Evolutionary conservation across 192 early-diverging fungal genomes (phyloP).

Genomic region (Umbelopsis vinacea): DNA sequence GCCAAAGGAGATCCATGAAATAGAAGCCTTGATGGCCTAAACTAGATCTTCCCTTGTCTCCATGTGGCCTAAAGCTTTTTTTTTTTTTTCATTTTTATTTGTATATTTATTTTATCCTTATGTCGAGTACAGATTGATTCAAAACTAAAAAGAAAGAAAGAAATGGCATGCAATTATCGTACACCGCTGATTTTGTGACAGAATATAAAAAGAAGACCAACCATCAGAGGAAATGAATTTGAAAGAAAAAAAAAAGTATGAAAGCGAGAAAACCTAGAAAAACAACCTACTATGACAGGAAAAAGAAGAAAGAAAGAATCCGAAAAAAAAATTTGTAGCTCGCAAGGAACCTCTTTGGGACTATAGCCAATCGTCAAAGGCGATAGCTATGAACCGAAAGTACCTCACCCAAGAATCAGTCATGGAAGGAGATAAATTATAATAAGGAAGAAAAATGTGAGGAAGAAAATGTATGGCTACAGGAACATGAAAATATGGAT

Average conservation of each 20-base stretch:
- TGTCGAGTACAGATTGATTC: conserved; percentile 22
- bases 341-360: neutral
- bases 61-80: neutral
- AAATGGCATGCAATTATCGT: conserved; percentile 26
- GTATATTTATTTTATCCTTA: conserved; percentile 7
- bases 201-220: conserved; percentile 10
- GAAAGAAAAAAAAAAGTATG: neutral
- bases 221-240: conserved; percentile 18
- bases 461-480: conserved; percentile 19
- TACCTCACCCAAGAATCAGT: neutral
- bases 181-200: conserved; percentile 21
- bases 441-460: neutral
- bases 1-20: conserved; percentile 73
- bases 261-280: conserved; percentile 7
- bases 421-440: conserved; percentile 22
- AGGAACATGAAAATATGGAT: conserved; percentile 18
- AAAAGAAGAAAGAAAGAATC: neutral
- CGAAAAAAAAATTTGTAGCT: too few relatives aligned
- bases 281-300: conserved; percentile 5
- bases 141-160: conserved; percentile 14
- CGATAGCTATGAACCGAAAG: neutral
- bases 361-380: neutral
- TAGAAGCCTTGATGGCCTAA: conserved; percentile 60
- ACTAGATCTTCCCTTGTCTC: neutral
- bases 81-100: neutral